Evolutionary conservation across 441 rosid genomes (phyloP).

Genomic region (Eruca vesicaria): DNA sequence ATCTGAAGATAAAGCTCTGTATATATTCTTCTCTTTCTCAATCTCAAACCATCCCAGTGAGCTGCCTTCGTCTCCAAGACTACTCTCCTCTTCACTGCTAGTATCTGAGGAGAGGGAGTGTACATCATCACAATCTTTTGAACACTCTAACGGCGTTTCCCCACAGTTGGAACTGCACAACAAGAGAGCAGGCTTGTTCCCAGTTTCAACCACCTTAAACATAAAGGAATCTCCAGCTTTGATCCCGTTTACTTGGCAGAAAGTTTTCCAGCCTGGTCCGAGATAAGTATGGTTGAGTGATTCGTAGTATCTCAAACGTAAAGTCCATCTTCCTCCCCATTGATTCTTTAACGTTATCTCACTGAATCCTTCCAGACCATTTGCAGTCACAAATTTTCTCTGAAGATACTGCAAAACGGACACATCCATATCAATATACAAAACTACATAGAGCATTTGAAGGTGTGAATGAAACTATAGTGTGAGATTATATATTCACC

Average conservation of each 20-base stretch:
- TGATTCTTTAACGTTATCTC: constrained; percentile 17
- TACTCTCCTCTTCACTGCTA: neutral
- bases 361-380: constrained; percentile 19
- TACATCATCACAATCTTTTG: neutral
- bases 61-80: neutral
- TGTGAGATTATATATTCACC: no score
- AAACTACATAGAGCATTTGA: no score
- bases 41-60: neutral
- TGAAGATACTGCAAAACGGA: constrained; percentile 12
- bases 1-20: constrained; percentile 25
- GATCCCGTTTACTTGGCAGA: neutral
- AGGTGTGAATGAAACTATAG: no score
- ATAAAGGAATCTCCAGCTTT: neutral
- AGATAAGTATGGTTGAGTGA: neutral
- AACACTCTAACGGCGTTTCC: neutral
- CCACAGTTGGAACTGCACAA: constrained; percentile 1
- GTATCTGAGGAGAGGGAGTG: neutral
- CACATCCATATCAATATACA: neutral
- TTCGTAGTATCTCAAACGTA: neutral
- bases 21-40: neutral
- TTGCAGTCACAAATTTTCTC: neutral
- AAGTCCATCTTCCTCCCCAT: constrained; percentile 16
- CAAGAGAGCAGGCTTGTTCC: constrained; percentile 7
- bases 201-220: constrained; percentile 1
- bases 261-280: constrained; percentile 22